phyloP scores from a whole-genome alignment of 2,329 filamentous ascomycete species.

The Neonectria sp. region DNA sequence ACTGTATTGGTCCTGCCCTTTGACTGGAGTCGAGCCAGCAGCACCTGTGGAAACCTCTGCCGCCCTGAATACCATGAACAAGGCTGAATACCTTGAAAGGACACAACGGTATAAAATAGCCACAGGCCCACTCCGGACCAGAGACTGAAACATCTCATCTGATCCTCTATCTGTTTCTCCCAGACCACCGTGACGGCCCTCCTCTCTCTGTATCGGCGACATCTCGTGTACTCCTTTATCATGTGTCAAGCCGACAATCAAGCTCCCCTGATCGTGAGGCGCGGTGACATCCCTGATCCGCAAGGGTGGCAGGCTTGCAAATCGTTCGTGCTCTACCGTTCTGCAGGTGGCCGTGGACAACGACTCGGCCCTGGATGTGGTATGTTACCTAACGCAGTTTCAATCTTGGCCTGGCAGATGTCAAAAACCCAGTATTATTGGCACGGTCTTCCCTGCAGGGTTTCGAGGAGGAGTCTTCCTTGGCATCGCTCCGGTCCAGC shows the following conservation, averaged over 20 bases:
- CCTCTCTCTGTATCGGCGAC: constrained; percentile 3
- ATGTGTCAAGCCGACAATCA: constrained; percentile 4
- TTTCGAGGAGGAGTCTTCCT: constrained; percentile 28
- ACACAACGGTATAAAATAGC: constrained; percentile 1
- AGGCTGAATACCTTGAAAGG: background rate
- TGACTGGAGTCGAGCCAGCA: background rate
- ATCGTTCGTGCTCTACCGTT: background rate
- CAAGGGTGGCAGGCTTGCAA: constrained; percentile 1
- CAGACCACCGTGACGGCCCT: background rate
- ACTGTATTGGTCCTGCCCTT: background rate
- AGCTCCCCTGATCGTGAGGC: constrained; percentile 7
- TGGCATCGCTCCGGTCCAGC: constrained; percentile 30
- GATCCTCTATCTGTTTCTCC: constrained; percentile 6
- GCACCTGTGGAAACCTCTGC: background rate
- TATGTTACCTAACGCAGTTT: constrained; percentile 2
- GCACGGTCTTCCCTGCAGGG: background rate
- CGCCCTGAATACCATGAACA: background rate
- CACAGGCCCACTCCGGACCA: background rate
- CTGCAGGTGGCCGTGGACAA: constrained; percentile 18
- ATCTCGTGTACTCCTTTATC: background rate
- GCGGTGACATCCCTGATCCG: constrained; percentile 5
- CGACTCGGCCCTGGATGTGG: constrained; percentile 21
- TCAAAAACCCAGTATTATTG: background rate
- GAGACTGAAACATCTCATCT: background rate
- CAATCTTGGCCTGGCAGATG: background rate